Evolutionary conservation across 2,329 filamentous ascomycete genomes (phyloP).

Genomic region (Aschersonia sp.): DNA sequence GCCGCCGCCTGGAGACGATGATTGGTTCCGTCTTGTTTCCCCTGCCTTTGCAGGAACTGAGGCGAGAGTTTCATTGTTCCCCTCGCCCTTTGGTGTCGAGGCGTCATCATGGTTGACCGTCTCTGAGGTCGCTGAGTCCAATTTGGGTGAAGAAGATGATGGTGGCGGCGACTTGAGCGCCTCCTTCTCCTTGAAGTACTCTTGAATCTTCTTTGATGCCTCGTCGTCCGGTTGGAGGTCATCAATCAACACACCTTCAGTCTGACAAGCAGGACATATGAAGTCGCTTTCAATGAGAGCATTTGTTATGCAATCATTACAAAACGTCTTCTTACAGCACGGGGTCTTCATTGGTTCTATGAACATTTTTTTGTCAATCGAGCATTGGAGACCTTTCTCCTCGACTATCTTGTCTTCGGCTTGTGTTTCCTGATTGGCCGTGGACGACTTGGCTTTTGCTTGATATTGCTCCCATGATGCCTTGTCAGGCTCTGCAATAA

Average conservation of each 20-base stretch:
- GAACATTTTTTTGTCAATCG: conserved; percentile 95
- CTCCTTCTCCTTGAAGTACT: conserved; percentile 49
- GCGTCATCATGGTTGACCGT: conserved; percentile 17
- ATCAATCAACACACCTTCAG: conserved; percentile 84
- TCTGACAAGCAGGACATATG: conserved; percentile 81
- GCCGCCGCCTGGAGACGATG: too few species aligned
- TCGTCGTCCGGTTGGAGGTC: conserved; percentile 76
- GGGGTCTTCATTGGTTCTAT: conserved; percentile 98
- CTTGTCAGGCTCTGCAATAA: conserved; percentile 90
- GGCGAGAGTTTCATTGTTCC: background rate
- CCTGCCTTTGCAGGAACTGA: too few species aligned
- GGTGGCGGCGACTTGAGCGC: conserved; percentile 25
- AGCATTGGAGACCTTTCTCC: conserved; percentile 79
- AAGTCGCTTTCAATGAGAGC: conserved; percentile 97
- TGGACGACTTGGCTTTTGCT: conserved; percentile 79
- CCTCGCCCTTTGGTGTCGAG: background rate
- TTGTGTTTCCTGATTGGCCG: conserved; percentile 62
- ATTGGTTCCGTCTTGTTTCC: too few species aligned
- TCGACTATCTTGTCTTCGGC: conserved; percentile 75
- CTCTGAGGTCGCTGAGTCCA: conserved; percentile 26
- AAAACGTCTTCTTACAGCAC: conserved; percentile 96
- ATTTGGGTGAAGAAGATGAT: conserved; percentile 14
- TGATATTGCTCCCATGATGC: conserved; percentile 95
- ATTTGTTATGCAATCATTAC: conserved; percentile 99
- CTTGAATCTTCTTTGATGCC: conserved; percentile 61